A percentile compares a stretch with the other conserved stretches of the same genome.
Conservation (phyloP, 345 rosid genomes). For the Gynandropsis gynandra region DNA sequence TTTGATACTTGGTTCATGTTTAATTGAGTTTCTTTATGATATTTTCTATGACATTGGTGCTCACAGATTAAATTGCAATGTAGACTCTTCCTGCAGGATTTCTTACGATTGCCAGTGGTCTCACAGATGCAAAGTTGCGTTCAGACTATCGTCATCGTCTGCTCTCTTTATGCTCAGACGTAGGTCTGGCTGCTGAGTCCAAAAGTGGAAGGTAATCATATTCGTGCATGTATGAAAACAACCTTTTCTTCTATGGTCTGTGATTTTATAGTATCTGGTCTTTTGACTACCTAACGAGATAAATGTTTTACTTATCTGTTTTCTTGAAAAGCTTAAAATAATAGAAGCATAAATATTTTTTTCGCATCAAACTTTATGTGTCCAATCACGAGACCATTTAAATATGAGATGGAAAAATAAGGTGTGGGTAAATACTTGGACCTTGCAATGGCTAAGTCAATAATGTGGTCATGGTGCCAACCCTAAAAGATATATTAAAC, state of each 20-base stretch:
- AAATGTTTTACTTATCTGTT: not conserved
- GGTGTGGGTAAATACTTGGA: conserved; percentile 5
- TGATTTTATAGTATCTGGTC: not conserved
- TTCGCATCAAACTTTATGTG: too few relatives aligned
- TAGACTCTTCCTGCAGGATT: conserved; percentile 99
- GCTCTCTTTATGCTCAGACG: conserved; percentile 95
- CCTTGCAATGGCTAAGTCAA: conserved; percentile 13
- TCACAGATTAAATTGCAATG: conserved; percentile 49
- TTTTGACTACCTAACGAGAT: not conserved
- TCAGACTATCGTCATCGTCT: conserved; percentile 89
- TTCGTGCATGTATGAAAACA: conserved; percentile 10
- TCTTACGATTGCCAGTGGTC: conserved; percentile 80
- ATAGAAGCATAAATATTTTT: too few relatives aligned
- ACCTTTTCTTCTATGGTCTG: not conserved
- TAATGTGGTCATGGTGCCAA: conserved; percentile 12
- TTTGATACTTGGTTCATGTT: conserved; percentile 18
- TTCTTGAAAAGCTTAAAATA: not conserved
- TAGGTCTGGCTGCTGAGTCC: conserved; percentile 95
- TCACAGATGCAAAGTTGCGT: conserved; percentile 61
- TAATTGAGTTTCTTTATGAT: conserved; percentile 10
- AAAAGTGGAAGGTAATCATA: conserved; percentile 79
- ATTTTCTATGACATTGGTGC: conserved; percentile 32
- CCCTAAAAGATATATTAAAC: conserved; percentile 3
- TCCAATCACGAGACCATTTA: too few relatives aligned
- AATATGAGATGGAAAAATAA: conserved; percentile 14